Base-by-base conservation (phyloP, 1,284 basidiomycete genomes). In the Lentinula novae-zelandiae region DNA sequence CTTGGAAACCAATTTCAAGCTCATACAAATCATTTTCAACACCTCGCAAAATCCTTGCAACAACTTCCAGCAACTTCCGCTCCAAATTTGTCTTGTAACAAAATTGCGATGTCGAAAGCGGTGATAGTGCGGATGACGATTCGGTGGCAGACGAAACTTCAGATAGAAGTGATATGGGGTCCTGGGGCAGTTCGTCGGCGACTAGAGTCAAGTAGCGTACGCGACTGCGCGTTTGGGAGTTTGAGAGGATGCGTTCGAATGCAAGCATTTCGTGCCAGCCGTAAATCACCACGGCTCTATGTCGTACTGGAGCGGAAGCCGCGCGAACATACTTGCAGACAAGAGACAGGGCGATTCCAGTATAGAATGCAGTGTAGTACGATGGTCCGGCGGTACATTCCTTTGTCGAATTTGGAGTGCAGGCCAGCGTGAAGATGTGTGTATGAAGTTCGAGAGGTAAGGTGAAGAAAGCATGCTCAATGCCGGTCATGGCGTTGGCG, bases 1-100 rank as follows among this genome's bases (percentile, higher is more conserved):
- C 57, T 38, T 58, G 57, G 15, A 58, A 42, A 15, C 57, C 57
- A 39, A 58, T 40, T 8, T 58, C 57, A 6, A 58, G 57, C 34
- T 58, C 57, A 40, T 58, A 53, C 49, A 58, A 22, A 40, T 52
- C 57, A 17, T 44, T 50, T 38, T 36, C 48, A 20, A 52, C 39
- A 10, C 22, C 8, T 10, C 48, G 27, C 36, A 58, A 17, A 6
- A 58, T 58, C 49, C 13, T 52, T 17, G 38, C 36, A 10, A 58
- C 22, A 9, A 44, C 33, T 20, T 58, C 15, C 22, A 58, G 31
- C 50, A 58, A 20, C 31, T 27, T 22, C n/a, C 22, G 39, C 49
- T 58, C 57, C 20, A 39, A 22, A 2, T 1, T 6, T 12, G n/a
- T 5, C 39, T 42, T 42, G 9, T 31, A 27, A 15, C 17, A 38